These are phyloP conservation scores for Spathaspora sp. DNA, from an alignment of 1,139 yeast species.

Conservation along the genomic window DNA sequence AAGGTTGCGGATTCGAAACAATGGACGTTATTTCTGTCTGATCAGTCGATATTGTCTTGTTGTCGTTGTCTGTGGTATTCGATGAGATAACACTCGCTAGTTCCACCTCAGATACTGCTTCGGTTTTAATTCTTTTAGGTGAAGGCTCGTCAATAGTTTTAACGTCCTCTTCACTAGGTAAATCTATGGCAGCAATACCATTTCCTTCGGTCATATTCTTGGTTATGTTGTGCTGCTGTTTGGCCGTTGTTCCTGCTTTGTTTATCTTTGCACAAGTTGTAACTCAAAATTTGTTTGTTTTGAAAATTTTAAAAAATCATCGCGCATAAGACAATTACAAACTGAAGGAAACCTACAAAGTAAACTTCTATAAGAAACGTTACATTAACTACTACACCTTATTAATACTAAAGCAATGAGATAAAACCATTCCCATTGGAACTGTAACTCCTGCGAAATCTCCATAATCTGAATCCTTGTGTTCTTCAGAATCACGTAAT, in stretches of 20 bases:
- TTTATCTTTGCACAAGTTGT: background rate
- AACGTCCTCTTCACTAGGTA: background rate
- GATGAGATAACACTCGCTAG: background rate
- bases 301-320: slow-evolving; percentile 1
- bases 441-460: slow-evolving; percentile 20
- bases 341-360: background rate
- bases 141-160: background rate
- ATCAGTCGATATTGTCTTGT: background rate
- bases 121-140: slow-evolving; percentile 1
- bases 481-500: slow-evolving; percentile 14
- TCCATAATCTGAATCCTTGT: slow-evolving; percentile 19
- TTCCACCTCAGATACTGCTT: background rate
- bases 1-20: background rate
- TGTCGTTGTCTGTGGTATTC: background rate
- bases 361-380: background rate
- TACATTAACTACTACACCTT: slow-evolving; percentile 7
- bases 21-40: background rate
- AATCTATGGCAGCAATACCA: background rate
- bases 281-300: background rate
- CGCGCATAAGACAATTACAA: background rate
- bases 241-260: background rate
- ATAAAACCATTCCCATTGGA: slow-evolving; percentile 16
- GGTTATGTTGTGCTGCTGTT: background rate
- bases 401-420: slow-evolving; percentile 15
- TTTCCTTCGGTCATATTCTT: background rate